phyloP scores from a whole-genome alignment of 2,329 filamentous ascomycete species.

The Ambrosiella xylebori region DNA sequence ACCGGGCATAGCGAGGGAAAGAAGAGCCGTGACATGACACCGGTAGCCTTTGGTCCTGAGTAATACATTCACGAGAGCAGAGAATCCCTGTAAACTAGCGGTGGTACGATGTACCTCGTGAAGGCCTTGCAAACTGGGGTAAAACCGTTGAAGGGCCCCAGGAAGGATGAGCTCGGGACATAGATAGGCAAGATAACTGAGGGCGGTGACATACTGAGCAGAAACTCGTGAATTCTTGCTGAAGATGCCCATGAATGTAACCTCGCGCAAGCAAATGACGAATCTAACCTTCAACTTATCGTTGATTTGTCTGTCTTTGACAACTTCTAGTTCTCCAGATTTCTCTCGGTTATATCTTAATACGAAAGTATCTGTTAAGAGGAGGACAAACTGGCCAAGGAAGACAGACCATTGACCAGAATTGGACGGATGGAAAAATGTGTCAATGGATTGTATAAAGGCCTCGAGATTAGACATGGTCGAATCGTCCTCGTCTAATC shows the following conservation, averaged over 20 bases:
- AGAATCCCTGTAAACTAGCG: constrained; percentile 77
- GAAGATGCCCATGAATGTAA: constrained; percentile 96
- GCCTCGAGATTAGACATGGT: constrained; percentile 75
- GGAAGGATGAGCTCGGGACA: constrained; percentile 86
- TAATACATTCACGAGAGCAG: constrained; percentile 84
- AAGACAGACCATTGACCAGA: constrained; percentile 82
- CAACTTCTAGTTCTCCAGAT: constrained; percentile 78
- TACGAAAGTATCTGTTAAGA: constrained; percentile 88
- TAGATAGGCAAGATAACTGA: constrained; percentile 77
- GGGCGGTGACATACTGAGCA: constrained; percentile 74
- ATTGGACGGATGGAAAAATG: constrained; percentile 97
- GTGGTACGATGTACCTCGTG: constrained; percentile 95
- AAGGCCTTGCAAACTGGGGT: constrained; percentile 87
- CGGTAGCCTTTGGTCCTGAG: constrained; percentile 87
- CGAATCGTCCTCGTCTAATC: constrained; percentile 59
- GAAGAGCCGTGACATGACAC: constrained; percentile 82
- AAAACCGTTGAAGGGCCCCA: constrained; percentile 86
- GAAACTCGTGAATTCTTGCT: constrained; percentile 86
- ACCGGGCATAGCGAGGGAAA: constrained; percentile 84
- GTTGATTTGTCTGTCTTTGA: constrained; percentile 61
- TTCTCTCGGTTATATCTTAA: constrained; percentile 94
- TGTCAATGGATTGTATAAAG: constrained; percentile 86
- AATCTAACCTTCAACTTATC: constrained; percentile 73
- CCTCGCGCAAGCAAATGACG: constrained; percentile 73
- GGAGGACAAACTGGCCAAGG: constrained; percentile 77